Evolutionary conservation across 2,329 filamentous ascomycete genomes (phyloP), one percentile per base, ranked within the genome.

Genomic region (Fusarium concolor): DNA sequence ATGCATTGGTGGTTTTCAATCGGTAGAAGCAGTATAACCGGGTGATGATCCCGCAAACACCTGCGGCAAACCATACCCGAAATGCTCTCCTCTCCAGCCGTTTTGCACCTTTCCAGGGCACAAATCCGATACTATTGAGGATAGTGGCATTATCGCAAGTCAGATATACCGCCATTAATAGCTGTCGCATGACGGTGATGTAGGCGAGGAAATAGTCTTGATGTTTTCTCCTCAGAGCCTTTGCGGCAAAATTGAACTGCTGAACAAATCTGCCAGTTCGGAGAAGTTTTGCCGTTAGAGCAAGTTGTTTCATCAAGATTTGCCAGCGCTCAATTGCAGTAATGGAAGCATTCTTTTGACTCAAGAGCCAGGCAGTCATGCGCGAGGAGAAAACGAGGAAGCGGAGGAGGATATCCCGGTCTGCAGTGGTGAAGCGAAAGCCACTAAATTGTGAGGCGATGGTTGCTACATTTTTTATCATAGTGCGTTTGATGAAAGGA

Each of bases 71-170:
- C 62, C 61, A 65, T 31, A 60, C n/a, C 15, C 62, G 62, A 12
- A 60, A 65, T 2, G 54, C 61, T 5, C 43, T 41, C 11, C 20
- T 41, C 12, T 65, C 61, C 10, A 65, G 12, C 6, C 17, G n/a
- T 18, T 24, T 65, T 17, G 54, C 61, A 9, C 54, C 46, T 28
- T 67, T 67, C 56, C 42, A 50, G 24, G 62, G 62, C 5, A 63
- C 39, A 7, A 67, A 56, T 24, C 63, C 56, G 28, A 67, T 66
- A n/a, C 62, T 67, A 41, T 67, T 57, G 11, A 57, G 35, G 15
- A 67, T 37, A 8, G 63, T 67, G 8, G 42, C 46, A 2, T 58
- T 67, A 37, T 67, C 57, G 18, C 47, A 58, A 9, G 42, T 52
- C 38, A 67, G 8, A 11, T 53, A 63, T 6, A 52, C 62, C 6